A percentile compares a stretch with the other conserved stretches of the same genome.
These are phyloP conservation scores for Mortierella sp. DNA, from an alignment of 371 early-diverging fungal species.

Conservation along the genomic window DNA sequence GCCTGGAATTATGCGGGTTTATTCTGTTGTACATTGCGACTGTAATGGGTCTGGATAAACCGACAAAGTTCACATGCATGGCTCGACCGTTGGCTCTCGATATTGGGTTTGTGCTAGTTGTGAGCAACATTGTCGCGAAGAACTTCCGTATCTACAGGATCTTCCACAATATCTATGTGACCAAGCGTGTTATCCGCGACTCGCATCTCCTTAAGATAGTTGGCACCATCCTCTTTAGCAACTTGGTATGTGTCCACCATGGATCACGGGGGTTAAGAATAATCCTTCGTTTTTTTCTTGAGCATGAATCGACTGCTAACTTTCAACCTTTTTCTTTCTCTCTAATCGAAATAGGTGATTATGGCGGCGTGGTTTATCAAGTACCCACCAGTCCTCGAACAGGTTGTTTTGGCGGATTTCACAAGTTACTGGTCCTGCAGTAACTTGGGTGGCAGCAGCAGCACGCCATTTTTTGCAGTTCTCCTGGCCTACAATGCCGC, in stretches of 20 bases:
- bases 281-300: background rate
- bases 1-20: slow-evolving; percentile 70
- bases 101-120: slow-evolving; percentile 68
- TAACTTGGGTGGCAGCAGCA: slow-evolving; percentile 32
- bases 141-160: slow-evolving; percentile 75
- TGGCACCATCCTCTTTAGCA: slow-evolving; percentile 60
- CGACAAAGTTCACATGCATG: slow-evolving; percentile 62
- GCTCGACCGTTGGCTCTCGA: slow-evolving; percentile 65
- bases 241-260: slow-evolving; percentile 64
- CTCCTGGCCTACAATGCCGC: slow-evolving; percentile 59
- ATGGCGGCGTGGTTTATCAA: slow-evolving; percentile 60
- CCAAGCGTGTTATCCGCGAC: slow-evolving; percentile 71
- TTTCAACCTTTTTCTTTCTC: background rate
- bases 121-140: slow-evolving; percentile 76
- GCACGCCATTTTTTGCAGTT: slow-evolving; percentile 57
- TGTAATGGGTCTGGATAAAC: slow-evolving; percentile 66
- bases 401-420: slow-evolving; percentile 59
- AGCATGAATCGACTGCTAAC: background rate
- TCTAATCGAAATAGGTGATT: slow-evolving; percentile 56
- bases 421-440: slow-evolving; percentile 66
- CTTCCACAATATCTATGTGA: slow-evolving; percentile 74
- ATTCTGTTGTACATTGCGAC: slow-evolving; percentile 67
- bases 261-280: too few species aligned
- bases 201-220: slow-evolving; percentile 66
- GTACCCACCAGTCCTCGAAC: slow-evolving; percentile 58